These are phyloP conservation scores for Pogostemon cablin DNA, from an alignment of 257 asterid species.

Conservation along the genomic window DNA sequence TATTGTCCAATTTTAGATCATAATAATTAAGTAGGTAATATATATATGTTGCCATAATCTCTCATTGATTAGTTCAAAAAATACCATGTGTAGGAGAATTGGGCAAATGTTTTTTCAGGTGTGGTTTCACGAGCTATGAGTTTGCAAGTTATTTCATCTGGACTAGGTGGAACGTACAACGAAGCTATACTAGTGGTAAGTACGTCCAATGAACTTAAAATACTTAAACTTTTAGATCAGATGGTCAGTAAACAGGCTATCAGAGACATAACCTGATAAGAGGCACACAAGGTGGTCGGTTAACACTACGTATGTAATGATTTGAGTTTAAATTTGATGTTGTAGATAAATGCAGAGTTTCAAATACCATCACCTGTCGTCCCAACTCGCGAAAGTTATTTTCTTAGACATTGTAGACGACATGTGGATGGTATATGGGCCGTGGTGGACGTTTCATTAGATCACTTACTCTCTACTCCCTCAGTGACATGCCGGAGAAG, in stretches of 20 bases:
- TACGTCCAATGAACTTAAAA: not conserved
- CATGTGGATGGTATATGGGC: constrained; percentile 50
- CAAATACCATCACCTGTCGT: constrained; percentile 54
- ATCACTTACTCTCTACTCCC: constrained; percentile 17
- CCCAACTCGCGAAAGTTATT: constrained; percentile 51
- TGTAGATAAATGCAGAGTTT: constrained; percentile 57
- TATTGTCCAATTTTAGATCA: no score
- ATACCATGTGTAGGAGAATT: constrained; percentile 42
- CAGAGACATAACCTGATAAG: no score
- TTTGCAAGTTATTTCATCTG: constrained; percentile 43
- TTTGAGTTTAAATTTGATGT: not conserved
- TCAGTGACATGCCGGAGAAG: constrained; percentile 41
- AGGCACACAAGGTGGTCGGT: no score
- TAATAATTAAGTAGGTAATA: no score
- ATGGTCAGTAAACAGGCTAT: no score
- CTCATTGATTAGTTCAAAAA: not conserved
- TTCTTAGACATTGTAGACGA: constrained; percentile 43
- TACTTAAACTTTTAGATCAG: no score
- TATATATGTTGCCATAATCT: no score
- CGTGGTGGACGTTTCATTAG: constrained; percentile 58
- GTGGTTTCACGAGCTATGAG: constrained; percentile 44
- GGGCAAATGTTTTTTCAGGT: constrained; percentile 45
- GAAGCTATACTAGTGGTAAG: constrained; percentile 52
- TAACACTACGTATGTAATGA: not conserved
- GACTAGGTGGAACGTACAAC: constrained; percentile 40